phyloP scores from a whole-genome alignment of 169 alveolate genomes.

The Plasmodium relictum region DNA sequence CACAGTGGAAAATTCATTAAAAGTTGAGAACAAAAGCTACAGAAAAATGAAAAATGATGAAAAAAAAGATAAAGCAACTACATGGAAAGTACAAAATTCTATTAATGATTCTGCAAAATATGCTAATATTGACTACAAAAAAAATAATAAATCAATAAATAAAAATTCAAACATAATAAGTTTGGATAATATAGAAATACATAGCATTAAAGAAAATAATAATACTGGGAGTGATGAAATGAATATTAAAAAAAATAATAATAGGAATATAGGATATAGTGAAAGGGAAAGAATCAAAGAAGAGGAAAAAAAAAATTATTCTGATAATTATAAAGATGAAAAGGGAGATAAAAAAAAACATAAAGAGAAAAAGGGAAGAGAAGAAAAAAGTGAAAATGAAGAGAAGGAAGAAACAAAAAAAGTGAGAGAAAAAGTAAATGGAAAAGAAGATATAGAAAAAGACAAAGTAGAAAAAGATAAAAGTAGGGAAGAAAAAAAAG shows the following conservation, averaged over 20 bases:
- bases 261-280: not conserved
- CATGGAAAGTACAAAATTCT: not conserved
- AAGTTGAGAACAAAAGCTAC: not conserved
- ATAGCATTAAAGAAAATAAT: not conserved
- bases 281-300: not conserved
- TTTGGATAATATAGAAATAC: not conserved
- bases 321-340: not conserved
- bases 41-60: not conserved
- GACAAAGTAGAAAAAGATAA: constrained; percentile 21
- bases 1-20: not conserved
- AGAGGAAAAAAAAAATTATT: not conserved
- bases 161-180: not conserved
- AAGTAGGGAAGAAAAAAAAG: constrained; percentile 34
- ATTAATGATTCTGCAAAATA: constrained; percentile 17
- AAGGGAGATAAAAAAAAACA: not conserved
- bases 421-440: not conserved
- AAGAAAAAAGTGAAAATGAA: not conserved
- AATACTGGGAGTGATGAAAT: not conserved
- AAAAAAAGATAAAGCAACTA: not conserved
- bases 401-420: not conserved
- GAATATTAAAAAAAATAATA: no score
- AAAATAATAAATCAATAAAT: not conserved
- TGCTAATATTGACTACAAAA: constrained; percentile 33
- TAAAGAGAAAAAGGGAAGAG: not conserved
- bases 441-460: not conserved